Base-by-base conservation (phyloP, 2,329 filamentous ascomycete genomes). In the Triangularia verruculosa region DNA sequence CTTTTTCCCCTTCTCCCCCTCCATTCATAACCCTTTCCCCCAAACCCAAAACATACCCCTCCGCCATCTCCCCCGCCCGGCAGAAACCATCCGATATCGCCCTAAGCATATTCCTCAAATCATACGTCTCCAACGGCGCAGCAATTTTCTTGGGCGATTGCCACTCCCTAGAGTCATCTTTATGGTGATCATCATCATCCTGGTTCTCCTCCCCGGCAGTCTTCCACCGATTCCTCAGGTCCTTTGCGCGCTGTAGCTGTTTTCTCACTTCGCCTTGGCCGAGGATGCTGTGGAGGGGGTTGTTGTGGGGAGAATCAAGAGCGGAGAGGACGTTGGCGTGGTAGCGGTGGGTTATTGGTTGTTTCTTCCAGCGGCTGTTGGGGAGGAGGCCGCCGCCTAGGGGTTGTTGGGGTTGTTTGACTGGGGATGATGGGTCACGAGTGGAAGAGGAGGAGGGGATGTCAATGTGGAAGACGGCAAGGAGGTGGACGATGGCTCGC, bases 201-300 rank as follows among this genome's bases (percentile, higher is more conserved):
- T n/a, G n/a, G n/a, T n/a, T 80, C 39, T 87, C 85, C 43, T 84
- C 80, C 59, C 86, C 85, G 0, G 84, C 87, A 61, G 87, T 84
- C 75, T 92, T 92, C 89, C 89, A 92, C 9, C 85, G 79, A 68
- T 92, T 92, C 1, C 89, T 79, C 62, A 90, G 80, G 67, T 90
- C 87, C 72, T 92, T 92, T 0, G 89, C 89, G 61, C 84, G 78
- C 59, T 80, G 80, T 3, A 92, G 78, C 60, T 88, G 84, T n/a
- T 78, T 76, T 11, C 82, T 78, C 4, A 87, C 85, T 2, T 83
- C 79, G 0, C 83, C 83, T 0, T 59, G 71, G 0, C 88, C 88
- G 1, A 92, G 74, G 0, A 82, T 79, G 0, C 66, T 70, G 56
- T 86, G 78, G 0, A 92, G 76, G 0, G 87, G 87, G 52, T 85